A percentile compares a stretch with the other conserved stretches of the same genome.
phyloP scores from a whole-genome alignment of 2,329 filamentous ascomycete species.

The Aschersonia sp. region DNA sequence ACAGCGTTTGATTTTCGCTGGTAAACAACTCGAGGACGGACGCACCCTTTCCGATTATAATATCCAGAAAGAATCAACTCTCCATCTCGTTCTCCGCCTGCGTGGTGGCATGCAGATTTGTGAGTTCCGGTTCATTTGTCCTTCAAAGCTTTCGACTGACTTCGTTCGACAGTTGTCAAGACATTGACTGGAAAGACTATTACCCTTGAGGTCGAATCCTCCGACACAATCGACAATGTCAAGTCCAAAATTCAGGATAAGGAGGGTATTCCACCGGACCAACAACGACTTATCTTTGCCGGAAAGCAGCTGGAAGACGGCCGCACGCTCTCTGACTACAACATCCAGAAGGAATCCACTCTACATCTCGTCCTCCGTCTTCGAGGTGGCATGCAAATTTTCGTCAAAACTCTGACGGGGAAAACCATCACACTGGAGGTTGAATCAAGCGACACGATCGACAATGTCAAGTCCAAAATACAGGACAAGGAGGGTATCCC shows the following conservation, averaged over 20 bases:
- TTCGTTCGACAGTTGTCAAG: slow-evolving; percentile 43
- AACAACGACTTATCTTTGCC: slow-evolving; percentile 90
- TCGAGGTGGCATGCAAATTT: slow-evolving; percentile 82
- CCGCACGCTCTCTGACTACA: slow-evolving; percentile 81
- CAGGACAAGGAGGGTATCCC: slow-evolving; percentile 90
- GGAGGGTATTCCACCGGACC: slow-evolving; percentile 90
- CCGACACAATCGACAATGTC: slow-evolving; percentile 89
- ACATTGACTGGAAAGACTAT: slow-evolving; percentile 90
- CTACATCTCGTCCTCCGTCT: slow-evolving; percentile 78
- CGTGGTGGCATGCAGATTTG: slow-evolving; percentile 53
- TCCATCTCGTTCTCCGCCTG: slow-evolving; percentile 63
- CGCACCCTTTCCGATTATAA: slow-evolving; percentile 41
- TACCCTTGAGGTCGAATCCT: slow-evolving; percentile 78
- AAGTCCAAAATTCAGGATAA: slow-evolving; percentile 98
- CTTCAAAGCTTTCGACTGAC: neutral
- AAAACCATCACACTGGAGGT: slow-evolving; percentile 94
- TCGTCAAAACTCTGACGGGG: slow-evolving; percentile 76
- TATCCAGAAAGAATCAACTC: slow-evolving; percentile 51
- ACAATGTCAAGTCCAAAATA: slow-evolving; percentile 91
- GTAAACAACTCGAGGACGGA: slow-evolving; percentile 93
- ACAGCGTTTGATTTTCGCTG: slow-evolving; percentile 90
- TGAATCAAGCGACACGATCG: slow-evolving; percentile 79
- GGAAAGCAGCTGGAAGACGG: slow-evolving; percentile 94
- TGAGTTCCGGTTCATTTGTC: slow-evolving; percentile 17
- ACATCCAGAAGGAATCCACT: slow-evolving; percentile 87